A percentile compares a stretch with the other conserved stretches of the same genome.
Evolutionary conservation across 257 asterid species (phyloP).

Genomic region (Linderniella brevidens): DNA sequence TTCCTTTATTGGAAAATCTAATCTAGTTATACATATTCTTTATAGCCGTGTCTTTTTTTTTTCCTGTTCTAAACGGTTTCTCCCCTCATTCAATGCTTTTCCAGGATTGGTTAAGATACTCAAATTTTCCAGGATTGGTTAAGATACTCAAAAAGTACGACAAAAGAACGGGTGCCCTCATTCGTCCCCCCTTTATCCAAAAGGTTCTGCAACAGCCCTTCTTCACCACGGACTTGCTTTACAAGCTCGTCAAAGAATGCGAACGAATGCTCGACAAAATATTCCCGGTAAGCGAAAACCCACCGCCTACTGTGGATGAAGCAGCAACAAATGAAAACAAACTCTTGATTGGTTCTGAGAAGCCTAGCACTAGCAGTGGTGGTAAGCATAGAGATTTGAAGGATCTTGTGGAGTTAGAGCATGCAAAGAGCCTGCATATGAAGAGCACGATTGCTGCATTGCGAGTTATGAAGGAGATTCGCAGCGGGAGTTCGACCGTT

Average conservation of each 20-base stretch:
- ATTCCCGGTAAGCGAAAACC: conserved; percentile 29
- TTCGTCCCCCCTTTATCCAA: conserved; percentile 86
- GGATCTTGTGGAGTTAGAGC: conserved; percentile 59
- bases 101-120: conserved; percentile 76
- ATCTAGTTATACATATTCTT: too few relatives aligned
- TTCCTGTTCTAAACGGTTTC: neutral
- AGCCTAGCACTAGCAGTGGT: conserved; percentile 24
- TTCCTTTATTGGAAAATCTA: too few relatives aligned
- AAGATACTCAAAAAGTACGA: conserved; percentile 86
- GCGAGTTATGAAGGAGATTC: conserved; percentile 61
- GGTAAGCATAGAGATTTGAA: conserved; percentile 23
- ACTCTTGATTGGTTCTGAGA: too few relatives aligned
- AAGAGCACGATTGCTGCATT: conserved; percentile 76
- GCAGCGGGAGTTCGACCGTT: conserved; percentile 78
- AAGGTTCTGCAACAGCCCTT: conserved; percentile 87
- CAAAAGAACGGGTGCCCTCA: conserved; percentile 83
- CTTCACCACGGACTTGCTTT: conserved; percentile 70
- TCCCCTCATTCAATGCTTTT: too few relatives aligned
- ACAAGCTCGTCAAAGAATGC: conserved; percentile 79
- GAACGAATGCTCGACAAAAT: conserved; percentile 68
- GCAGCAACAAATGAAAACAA: conserved; percentile 22
- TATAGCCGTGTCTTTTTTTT: neutral
- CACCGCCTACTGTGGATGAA: conserved; percentile 10
- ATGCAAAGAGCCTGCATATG: conserved; percentile 68
- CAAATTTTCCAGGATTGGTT: conserved; percentile 73